Evolutionary conservation across 2,329 filamentous ascomycete genomes (phyloP), one percentile per base, ranked within the genome.

Genomic region (Pyricularia grisea): DNA sequence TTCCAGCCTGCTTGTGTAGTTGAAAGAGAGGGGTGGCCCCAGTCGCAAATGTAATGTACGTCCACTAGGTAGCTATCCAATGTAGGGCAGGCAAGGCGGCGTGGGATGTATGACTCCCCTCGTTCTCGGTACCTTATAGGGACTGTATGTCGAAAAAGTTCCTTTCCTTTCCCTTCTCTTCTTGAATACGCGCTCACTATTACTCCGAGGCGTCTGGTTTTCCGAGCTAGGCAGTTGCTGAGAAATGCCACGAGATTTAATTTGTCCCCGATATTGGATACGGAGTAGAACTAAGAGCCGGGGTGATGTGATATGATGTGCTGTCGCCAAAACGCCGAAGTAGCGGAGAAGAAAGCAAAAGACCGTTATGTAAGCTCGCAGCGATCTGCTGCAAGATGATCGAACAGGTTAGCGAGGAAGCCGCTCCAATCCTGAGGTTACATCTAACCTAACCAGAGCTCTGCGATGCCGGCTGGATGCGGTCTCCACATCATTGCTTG

Each of bases 181-280:
- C 33, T 36, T 36, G 33, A 36, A 36, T 36, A 36, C 33, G 33
- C 33, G 12, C 33, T 36, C 33, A 36, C 17, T 55, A 5, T 11
- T 55, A n/a, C 17, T 25, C 58, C 23, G 27, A 60, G 20, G 27
- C 60, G 14, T 33, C 28, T 69, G 70, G 70, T 67, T 69, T 73
- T 72, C 72, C 73, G 65, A 73, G 72, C 68, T 71, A 72, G 73
- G 72, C 71, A 73, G 72, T 69, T 73, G 71, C 27, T 68, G 70
- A 68, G 67, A 67, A 69, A 50, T n/a, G 31, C 42, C 20, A 65
- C 65, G 42, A 67, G 28, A 55, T 55, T 66, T 70, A 72, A 71
- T 73, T 70, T 72, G 71, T 66, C 33, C 33, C 65, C 36, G 70
- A 69, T 71, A 72, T 72, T 72, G 69, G 68, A 36, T n/a, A n/a